phyloP scores from a whole-genome alignment of 805 yeast genomes.

The Kluyveromyces starmeri region DNA sequence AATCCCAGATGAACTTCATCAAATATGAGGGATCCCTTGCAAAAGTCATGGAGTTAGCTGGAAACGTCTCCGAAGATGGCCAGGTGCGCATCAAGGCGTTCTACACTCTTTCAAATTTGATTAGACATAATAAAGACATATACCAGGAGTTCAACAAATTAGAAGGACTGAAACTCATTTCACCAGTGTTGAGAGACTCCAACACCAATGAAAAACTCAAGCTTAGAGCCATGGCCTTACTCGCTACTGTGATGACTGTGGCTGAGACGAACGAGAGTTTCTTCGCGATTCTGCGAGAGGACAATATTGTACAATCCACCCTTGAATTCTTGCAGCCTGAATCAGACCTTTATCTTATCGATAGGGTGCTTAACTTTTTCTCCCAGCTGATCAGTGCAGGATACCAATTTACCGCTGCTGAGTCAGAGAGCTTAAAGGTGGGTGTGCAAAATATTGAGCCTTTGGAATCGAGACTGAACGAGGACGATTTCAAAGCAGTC shows the following conservation, averaged over 20 bases:
- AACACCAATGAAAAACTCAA: slow-evolving; percentile 33
- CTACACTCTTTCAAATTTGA: slow-evolving; percentile 65
- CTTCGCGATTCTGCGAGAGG: slow-evolving; percentile 30
- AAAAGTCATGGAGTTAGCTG: slow-evolving; percentile 37
- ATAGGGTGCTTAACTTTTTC: slow-evolving; percentile 46
- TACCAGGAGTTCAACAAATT: slow-evolving; percentile 44
- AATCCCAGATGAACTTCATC: slow-evolving; percentile 58
- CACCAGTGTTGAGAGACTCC: slow-evolving; percentile 22
- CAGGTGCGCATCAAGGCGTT: slow-evolving; percentile 52
- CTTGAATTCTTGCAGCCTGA: slow-evolving; percentile 23
- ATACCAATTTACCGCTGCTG: slow-evolving; percentile 39
- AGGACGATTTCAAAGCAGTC: slow-evolving; percentile 44
- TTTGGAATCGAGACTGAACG: slow-evolving; percentile 41
- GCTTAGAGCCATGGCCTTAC: slow-evolving; percentile 46
- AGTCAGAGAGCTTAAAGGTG: slow-evolving; percentile 29
- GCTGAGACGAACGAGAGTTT: slow-evolving; percentile 35
- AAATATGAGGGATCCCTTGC: slow-evolving; percentile 41
- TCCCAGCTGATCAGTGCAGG: slow-evolving; percentile 36
- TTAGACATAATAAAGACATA: slow-evolving; percentile 58
- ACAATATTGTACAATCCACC: slow-evolving; percentile 21
- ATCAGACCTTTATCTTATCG: slow-evolving; percentile 41
- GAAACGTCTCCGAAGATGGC: slow-evolving; percentile 17
- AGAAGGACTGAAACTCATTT: slow-evolving; percentile 56
- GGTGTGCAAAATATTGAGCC: slow-evolving; percentile 34
- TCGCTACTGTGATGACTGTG: slow-evolving; percentile 52